These are phyloP conservation scores for Cercospora brassicicola DNA, from an alignment of 2,329 filamentous ascomycete species.

Conservation along the genomic window DNA sequence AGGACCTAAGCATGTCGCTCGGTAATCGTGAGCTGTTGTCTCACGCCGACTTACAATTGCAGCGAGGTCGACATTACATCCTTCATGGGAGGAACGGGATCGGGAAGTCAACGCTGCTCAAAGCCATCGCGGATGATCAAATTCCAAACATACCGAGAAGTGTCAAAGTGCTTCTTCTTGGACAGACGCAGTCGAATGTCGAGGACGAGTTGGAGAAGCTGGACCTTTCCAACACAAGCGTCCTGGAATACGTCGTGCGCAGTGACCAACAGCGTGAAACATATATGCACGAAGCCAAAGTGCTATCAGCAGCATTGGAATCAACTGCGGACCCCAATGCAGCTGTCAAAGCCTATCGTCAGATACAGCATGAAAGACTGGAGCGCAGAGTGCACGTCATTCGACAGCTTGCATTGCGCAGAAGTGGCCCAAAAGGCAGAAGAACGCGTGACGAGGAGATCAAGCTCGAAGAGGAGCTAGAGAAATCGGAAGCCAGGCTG, in stretches of 20 bases:
- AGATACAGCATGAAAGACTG: constrained; percentile 22
- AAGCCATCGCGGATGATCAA: constrained; percentile 73
- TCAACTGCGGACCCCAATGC: constrained; percentile 13
- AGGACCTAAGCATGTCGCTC: constrained; percentile 70
- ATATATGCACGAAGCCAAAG: constrained; percentile 21
- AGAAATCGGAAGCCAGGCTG: constrained; percentile 39
- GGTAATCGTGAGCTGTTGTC: constrained; percentile 63
- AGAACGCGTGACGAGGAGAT: constrained; percentile 74
- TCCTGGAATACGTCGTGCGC: constrained; percentile 30
- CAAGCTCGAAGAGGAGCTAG: constrained; percentile 65
- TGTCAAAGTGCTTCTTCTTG: constrained; percentile 66
- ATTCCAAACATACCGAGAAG: constrained; percentile 72
- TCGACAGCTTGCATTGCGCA: constrained; percentile 63
- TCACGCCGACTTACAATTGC: constrained; percentile 69
- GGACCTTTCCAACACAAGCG: constrained; percentile 18
- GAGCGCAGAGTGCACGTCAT: constrained; percentile 23
- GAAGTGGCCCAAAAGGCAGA: constrained; percentile 73
- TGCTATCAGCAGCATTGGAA: constrained; percentile 22
- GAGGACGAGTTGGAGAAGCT: constrained; percentile 19
- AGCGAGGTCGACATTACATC: constrained; percentile 73
- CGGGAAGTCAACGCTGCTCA: constrained; percentile 76
- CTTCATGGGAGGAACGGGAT: constrained; percentile 78
- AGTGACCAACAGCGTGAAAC: constrained; percentile 28
- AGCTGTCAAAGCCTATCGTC: constrained; percentile 23
- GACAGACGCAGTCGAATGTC: constrained; percentile 58